A percentile compares a stretch with the other conserved stretches of the same genome.
These are phyloP conservation scores for Aphanomyces stellatus DNA, from an alignment of 352 stramenopile genomes.

Conservation along the genomic window DNA sequence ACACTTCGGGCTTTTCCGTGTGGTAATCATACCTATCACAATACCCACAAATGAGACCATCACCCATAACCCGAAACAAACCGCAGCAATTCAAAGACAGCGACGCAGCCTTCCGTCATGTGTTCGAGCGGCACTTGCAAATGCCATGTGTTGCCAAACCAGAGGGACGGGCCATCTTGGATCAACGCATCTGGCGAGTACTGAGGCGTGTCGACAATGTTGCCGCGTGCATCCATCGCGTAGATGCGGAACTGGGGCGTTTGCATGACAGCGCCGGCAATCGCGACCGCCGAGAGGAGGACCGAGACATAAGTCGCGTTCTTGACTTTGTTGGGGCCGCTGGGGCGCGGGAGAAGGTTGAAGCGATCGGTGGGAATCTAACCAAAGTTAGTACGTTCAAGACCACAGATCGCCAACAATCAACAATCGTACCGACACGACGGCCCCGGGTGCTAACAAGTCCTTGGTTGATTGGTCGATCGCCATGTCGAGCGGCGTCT, in stretches of 20 bases:
- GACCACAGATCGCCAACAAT: neutral
- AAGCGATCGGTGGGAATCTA: constrained; percentile 4
- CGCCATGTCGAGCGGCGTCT: constrained; percentile 59
- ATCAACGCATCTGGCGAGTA: constrained; percentile 80
- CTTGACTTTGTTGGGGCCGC: constrained; percentile 10
- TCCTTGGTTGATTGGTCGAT: constrained; percentile 52
- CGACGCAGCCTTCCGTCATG: constrained; percentile 81
- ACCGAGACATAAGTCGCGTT: constrained; percentile 84
- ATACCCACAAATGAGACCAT: neutral
- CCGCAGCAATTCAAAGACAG: constrained; percentile 71
- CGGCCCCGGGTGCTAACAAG: constrained; percentile 50
- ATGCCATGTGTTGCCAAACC: constrained; percentile 86
- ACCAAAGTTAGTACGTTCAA: neutral
- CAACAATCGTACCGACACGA: constrained; percentile 20
- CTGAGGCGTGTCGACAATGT: constrained; percentile 60
- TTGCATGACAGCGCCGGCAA: constrained; percentile 80
- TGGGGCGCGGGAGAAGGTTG: neutral
- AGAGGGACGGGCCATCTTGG: constrained; percentile 77
- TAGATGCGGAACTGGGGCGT: constrained; percentile 84
- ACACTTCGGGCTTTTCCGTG: constrained; percentile 79
- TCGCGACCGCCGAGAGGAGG: constrained; percentile 68
- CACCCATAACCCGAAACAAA: neutral
- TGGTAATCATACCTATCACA: constrained; percentile 32
- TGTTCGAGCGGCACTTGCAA: constrained; percentile 78
- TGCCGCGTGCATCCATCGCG: constrained; percentile 64